phyloP scores from a whole-genome alignment of 208 protist species.

The Leishmania aethiopica region DNA sequence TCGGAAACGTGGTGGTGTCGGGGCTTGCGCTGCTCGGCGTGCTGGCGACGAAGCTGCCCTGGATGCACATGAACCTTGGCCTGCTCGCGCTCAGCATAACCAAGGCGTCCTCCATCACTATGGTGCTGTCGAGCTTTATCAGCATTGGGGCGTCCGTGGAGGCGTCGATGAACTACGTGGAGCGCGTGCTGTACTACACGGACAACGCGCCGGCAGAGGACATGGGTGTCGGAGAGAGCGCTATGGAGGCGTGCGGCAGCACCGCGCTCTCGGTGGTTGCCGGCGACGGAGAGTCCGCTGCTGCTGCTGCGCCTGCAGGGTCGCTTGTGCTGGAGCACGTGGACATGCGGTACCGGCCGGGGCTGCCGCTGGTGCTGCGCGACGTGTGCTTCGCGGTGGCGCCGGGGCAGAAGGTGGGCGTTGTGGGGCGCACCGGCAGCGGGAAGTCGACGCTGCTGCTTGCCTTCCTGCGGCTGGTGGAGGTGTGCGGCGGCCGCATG shows the following conservation, averaged over 20 bases:
- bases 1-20: slow-evolving; percentile 74
- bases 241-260: too few species aligned
- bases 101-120: slow-evolving; percentile 64
- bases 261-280: too few species aligned
- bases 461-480: slow-evolving; percentile 15
- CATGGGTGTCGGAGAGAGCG: background rate
- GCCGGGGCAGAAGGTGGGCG: slow-evolving; percentile 70
- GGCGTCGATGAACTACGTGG: slow-evolving; percentile 69
- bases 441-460: slow-evolving; percentile 33
- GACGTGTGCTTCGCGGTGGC: slow-evolving; percentile 57
- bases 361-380: slow-evolving; percentile 68
- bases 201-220: slow-evolving; percentile 51
- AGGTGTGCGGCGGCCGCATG: slow-evolving; percentile 72
- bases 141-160: slow-evolving; percentile 43
- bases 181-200: slow-evolving; percentile 55
- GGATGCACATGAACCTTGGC: slow-evolving; percentile 37
- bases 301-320: background rate
- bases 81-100: slow-evolving; percentile 65
- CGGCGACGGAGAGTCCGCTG: slow-evolving; percentile 7
- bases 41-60: slow-evolving; percentile 29
- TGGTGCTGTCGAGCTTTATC: slow-evolving; percentile 52
- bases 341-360: slow-evolving; percentile 68
- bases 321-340: slow-evolving; percentile 68
- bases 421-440: slow-evolving; percentile 84
- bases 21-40: slow-evolving; percentile 47